Evolutionary conservation across 2,329 filamentous ascomycete species (phyloP), one percentile per base, ranked within the genome.

Genomic region (Hymenoscyphus salicellus): DNA sequence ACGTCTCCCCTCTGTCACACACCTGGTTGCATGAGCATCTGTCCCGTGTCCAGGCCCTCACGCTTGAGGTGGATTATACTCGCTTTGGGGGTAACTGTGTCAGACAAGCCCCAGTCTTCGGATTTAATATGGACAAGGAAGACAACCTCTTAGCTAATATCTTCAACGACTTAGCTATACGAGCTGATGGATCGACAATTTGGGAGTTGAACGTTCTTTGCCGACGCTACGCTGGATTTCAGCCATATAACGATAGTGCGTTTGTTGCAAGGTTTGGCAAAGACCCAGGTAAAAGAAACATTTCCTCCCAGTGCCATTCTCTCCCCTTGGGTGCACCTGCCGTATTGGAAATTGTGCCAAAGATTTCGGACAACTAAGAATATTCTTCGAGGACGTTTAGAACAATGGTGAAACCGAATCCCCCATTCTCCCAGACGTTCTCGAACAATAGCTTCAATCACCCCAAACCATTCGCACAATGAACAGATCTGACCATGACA

Each of bases 11-110:
- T 1, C 65, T 75, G 14, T 70, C 73, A 2, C 62, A 71, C 38
- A 36, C 70, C 20, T 75, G 73, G 71, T 61, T 75, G 10, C 46
- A 57, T 1, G 30, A 63, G 6, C 68, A 73, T 61, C 64, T 71
- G 1, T 57, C 64, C n/a, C 66, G 57, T 2, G 61, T 76, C 33
- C 72, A 74, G 49, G 38, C 68, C 41, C 65, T 76, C 6, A 73
- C 74, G 5, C 63, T 76, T 10, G 75, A 76, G 62, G 33, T 73
- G 6, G 74, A 76, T 52, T 66, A 74, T 32, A 75, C 75, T 32
- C 60, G 65, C 20, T 71, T 76, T 56, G 73, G 70, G 55, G 66
- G 69, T 26, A 69, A 68, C 38, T 58, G 60, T 14, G 41, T 63
- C 6, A 69, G 60, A 49, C 23, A 58, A 46, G 68, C 70, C 36